Base-by-base conservation (phyloP, 176 grass and related monocot species). In the Aegilops longissima region DNA sequence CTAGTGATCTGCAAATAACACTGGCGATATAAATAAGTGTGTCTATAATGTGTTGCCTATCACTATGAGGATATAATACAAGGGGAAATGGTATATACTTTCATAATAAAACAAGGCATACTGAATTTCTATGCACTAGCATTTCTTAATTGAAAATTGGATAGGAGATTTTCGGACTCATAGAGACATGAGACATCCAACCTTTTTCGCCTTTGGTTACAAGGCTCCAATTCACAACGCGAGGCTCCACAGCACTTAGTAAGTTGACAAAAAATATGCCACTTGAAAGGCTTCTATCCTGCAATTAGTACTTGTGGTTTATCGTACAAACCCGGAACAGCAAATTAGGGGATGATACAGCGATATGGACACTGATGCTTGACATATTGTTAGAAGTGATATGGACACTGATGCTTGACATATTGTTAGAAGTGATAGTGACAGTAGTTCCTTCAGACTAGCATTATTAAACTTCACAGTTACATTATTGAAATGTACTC, bases 261-360 rank as follows among this genome's bases (percentile, higher is more conserved):
- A 99, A 89, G 66, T 94, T 82, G 47, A 99, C 94, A 67, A 99
- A 99, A 90, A 99, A 96, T 30, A 94, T 93, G 59, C 97, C 97
- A 88, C 89, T 96, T 24, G 97, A 99, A 84, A 99, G 90, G 79
- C 89, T 96, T 93, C 84, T 94, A 90, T 99, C 97, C 97, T 99
- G 92, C 58, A 87, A 39, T 44, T 66, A 75, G 13, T 77, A 68
- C 39, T 76, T 80, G 20, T 44, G 59, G n/a, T 42, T 82, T 72
- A 66, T 70, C 40, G 23, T 42, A 90, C 62, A 75, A 69, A 77
- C 42, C 24, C 47, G 39, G 47, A 21, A 24, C 56, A 68, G 6
- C 18, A 84, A 80, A 66, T 18, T 66, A 74, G 14, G 5, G 64
- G 18, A 17, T 13, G 52, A 16, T 58, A 81, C 47, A 18, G 6